Percentiles rank a stretch among this genome's conserved stretches.
These are phyloP conservation scores for Penicillium sp. DNA, from an alignment of 2,329 filamentous ascomycete species.

Conservation along the genomic window DNA sequence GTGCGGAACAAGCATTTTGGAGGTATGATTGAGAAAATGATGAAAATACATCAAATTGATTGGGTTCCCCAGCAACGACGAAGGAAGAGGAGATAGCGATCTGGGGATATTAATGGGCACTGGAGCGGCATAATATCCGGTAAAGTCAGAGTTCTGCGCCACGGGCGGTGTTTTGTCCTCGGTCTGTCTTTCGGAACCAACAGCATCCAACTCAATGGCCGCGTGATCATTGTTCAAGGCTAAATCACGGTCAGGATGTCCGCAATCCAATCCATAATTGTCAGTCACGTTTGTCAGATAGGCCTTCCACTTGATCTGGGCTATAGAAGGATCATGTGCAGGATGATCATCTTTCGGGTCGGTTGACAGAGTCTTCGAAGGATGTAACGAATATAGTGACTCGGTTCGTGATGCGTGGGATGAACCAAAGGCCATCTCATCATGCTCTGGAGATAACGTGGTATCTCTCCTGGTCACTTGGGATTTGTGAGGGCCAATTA, in stretches of 20 bases:
- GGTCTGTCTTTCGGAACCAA: conserved; percentile 18
- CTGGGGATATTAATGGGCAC: conserved; percentile 63
- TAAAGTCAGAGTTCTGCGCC: conserved; percentile 51
- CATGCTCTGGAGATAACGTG: conserved; percentile 4
- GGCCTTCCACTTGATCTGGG: conserved; percentile 32
- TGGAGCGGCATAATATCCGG: conserved; percentile 67
- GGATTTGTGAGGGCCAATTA: conserved; percentile 11
- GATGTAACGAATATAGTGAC: conserved; percentile 4
- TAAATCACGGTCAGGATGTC: conserved; percentile 66
- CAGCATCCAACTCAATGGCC: conserved; percentile 57
- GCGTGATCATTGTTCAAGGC: conserved; percentile 67
- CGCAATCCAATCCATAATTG: conserved; percentile 68
- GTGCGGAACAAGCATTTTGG: conserved; percentile 62
- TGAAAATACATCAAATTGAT: conserved; percentile 78
- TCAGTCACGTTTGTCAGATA: conserved; percentile 37
- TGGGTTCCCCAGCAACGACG: conserved; percentile 63
- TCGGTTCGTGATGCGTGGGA: too few relatives aligned
- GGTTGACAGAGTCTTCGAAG: background rate
- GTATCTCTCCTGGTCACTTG: conserved; percentile 1
- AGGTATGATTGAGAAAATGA: conserved; percentile 76
- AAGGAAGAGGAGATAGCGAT: conserved; percentile 56
- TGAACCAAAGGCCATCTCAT: background rate
- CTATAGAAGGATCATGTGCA: conserved; percentile 13
- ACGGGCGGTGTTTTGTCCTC: too few relatives aligned
- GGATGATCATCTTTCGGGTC: conserved; percentile 7